A percentile compares a stretch with the other conserved stretches of the same genome.
Conservation (phyloP, 2,329 filamentous ascomycete species). For the Arthrobotrys iridis region DNA sequence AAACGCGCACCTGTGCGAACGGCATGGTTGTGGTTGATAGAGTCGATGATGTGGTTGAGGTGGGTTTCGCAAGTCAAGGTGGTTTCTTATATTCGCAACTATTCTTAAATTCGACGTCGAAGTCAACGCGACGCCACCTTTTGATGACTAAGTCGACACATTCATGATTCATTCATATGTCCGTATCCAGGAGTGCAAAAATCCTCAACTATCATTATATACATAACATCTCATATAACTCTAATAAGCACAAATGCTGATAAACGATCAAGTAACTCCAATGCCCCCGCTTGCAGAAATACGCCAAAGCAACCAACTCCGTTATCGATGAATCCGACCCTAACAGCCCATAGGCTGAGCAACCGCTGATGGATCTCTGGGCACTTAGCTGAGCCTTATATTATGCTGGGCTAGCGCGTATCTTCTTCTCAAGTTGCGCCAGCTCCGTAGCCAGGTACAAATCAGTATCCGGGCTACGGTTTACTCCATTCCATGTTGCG, state of each 20-base stretch:
- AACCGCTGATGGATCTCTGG: not conserved
- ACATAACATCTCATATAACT: not conserved
- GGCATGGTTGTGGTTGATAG: slow-evolving; percentile 51
- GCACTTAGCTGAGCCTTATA: no score
- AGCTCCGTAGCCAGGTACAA: not conserved
- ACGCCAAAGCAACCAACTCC: not conserved
- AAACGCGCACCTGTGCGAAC: slow-evolving; percentile 56
- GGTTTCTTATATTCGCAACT: slow-evolving; percentile 37
- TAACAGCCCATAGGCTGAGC: not conserved
- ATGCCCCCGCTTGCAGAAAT: not conserved
- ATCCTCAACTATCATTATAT: slow-evolving; percentile 6
- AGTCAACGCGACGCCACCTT: slow-evolving; percentile 14
- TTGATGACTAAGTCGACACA: slow-evolving; percentile 7
- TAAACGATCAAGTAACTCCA: not conserved
- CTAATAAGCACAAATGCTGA: not conserved
- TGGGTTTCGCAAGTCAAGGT: not conserved
- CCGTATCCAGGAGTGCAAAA: not conserved
- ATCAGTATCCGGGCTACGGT: not conserved
- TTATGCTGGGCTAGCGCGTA: not conserved
- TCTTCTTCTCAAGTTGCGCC: not conserved
- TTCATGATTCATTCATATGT: not conserved
- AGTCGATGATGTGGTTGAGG: not conserved
- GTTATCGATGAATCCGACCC: not conserved
- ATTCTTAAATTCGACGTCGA: no score
- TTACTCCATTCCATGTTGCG: not conserved